Evolutionary conservation across 1,284 basidiomycete genomes (phyloP), one percentile per base, ranked within the genome.

Genomic region (Trichosporon sp.): DNA sequence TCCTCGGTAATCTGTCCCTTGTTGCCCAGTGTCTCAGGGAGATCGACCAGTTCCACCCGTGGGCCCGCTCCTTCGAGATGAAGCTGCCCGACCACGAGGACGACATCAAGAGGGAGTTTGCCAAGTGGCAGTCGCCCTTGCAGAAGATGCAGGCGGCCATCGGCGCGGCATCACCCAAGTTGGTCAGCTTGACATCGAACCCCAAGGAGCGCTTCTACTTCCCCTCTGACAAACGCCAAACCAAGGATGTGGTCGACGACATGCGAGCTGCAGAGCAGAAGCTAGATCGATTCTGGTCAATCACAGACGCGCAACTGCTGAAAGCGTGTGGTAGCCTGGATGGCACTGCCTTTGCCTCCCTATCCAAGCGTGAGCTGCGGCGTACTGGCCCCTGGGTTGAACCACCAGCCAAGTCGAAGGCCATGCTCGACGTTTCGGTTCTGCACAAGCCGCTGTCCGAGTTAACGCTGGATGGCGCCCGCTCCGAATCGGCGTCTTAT

Each of bases 191-290:
- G 56, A 7, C n/a, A n/a, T 47, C 25, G 15, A 23, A 60, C 18
- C 51, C 51, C 5, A 66, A 47, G 44, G 56, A 27, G 35, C 65
- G 65, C 51, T 66, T 66, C 65, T 15, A 66, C 35, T 66, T 60
- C 53, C 65, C 65, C 6, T 32, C 47, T 23, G 53, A 42, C 7
- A 66, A 60, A 13, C 53, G 65, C 9, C 53, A 27, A 15, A 60
- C 18, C 23, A 66, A 60, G 53, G 65, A 60, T 2, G 56, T 32
- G n/a, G 65, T 66, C 53, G 65, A 66, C 11, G 34, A 53, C 11
- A 29, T 60, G 27, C 53, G 53, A 2, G 11, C 5, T 1, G 56
- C 65, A 3, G 65, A 66, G 35, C 12, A 38, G 13, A 42, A 66
- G 3, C 56, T 66, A 7, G 65, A 66, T 27, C 32, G 38, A 4